Percentiles rank a stretch among this genome's conserved stretches.
phyloP scores from a whole-genome alignment of 1,139 yeast species.

The Yamadazyma spencermartinsiae region DNA sequence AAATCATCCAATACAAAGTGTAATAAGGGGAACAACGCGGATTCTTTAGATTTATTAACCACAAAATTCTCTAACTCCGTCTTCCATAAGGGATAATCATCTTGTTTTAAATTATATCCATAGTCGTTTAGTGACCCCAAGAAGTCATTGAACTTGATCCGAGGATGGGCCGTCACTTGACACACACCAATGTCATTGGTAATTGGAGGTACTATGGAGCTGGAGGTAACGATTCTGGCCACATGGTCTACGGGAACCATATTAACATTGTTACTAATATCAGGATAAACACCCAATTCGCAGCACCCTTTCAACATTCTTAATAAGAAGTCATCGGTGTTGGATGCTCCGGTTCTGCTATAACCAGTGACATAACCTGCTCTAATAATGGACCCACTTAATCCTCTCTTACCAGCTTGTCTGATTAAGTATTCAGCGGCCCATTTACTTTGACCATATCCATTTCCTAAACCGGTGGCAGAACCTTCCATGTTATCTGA shows the following conservation, averaged over 20 bases:
- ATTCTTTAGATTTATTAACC: slow-evolving; percentile 66
- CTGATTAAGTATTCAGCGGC: slow-evolving; percentile 89
- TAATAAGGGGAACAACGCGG: slow-evolving; percentile 87
- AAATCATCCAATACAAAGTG: slow-evolving; percentile 92
- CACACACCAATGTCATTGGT: slow-evolving; percentile 62
- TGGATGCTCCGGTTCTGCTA: slow-evolving; percentile 78
- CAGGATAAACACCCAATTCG: slow-evolving; percentile 83
- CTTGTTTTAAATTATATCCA: slow-evolving; percentile 67
- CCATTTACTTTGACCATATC: slow-evolving; percentile 98
- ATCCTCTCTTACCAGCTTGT: slow-evolving; percentile 82
- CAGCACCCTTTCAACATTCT: slow-evolving; percentile 94
- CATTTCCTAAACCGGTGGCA: slow-evolving; percentile 77
- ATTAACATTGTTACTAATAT: slow-evolving; percentile 82
- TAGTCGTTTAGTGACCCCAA: slow-evolving; percentile 61
- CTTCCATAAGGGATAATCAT: slow-evolving; percentile 80
- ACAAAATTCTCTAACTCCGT: slow-evolving; percentile 73
- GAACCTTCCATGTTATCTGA: slow-evolving; percentile 83
- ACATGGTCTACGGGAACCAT: slow-evolving; percentile 99
- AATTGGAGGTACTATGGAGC: slow-evolving; percentile 75
- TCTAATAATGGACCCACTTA: slow-evolving; percentile 85
- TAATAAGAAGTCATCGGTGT: slow-evolving; percentile 93
- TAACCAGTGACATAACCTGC: slow-evolving; percentile 97
- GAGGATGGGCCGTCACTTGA: slow-evolving; percentile 97
- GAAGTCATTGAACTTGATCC: slow-evolving; percentile 76
- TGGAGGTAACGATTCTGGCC: slow-evolving; percentile 84